Conservation (phyloP, 129 eudicot species). For the Chrysanthemum makinoi region DNA sequence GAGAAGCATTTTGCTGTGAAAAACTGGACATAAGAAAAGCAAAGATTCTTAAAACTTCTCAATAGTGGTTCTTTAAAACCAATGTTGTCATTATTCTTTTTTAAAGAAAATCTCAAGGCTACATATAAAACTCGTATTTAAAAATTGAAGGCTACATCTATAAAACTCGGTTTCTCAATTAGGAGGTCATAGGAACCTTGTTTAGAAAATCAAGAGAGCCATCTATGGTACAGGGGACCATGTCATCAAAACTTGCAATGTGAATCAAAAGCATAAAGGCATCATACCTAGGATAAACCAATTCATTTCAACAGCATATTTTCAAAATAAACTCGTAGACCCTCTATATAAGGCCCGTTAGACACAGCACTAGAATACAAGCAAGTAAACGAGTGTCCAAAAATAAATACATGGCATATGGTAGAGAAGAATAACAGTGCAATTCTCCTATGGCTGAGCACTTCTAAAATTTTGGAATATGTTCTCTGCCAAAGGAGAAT, state of each 20-base stretch:
- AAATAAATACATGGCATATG: background rate
- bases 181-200: background rate
- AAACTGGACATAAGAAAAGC: conserved; percentile 5
- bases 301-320: conserved; percentile 36
- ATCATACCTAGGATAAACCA: conserved; percentile 51
- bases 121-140: too few relatives aligned
- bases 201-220: conserved; percentile 17
- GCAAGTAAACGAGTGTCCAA: background rate
- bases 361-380: conserved; percentile 18
- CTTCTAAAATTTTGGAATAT: conserved; percentile 21
- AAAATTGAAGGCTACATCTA: background rate
- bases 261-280: conserved; percentile 38
- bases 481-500: conserved; percentile 46
- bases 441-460: conserved; percentile 54
- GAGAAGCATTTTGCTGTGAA: background rate
- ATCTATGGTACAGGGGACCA: conserved; percentile 26
- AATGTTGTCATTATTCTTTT: background rate
- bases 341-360: conserved; percentile 24
- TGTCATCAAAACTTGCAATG: conserved; percentile 23
- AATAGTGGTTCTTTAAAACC: background rate
- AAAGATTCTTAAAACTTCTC: background rate
- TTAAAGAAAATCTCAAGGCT: too few relatives aligned
- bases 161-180: background rate
- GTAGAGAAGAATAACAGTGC: conserved; percentile 46
- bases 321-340: conserved; percentile 31